Percentiles rank a stretch among this genome's conserved stretches.
These are phyloP conservation scores for Fusarium sp. DNA, from an alignment of 2,329 filamentous ascomycete genomes.

Conservation along the genomic window DNA sequence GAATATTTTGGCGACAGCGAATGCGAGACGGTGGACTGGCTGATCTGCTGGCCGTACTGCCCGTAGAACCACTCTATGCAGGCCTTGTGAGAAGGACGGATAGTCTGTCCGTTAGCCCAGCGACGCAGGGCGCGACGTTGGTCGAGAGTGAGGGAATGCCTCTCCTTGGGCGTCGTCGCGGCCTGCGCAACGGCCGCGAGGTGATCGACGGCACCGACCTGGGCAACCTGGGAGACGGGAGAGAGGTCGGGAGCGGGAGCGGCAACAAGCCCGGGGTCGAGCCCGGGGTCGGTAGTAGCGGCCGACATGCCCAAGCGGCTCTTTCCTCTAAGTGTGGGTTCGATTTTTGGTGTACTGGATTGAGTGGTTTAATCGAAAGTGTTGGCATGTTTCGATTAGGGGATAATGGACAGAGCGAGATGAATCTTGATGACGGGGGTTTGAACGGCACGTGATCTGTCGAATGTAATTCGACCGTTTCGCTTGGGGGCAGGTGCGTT, in stretches of 20 bases:
- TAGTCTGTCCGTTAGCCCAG: constrained; percentile 67
- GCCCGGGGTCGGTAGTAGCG: constrained; percentile 51
- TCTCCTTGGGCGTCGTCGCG: constrained; percentile 54
- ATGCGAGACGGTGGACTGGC: constrained; percentile 72
- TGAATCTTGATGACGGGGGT: constrained; percentile 46
- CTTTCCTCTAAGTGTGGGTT: constrained; percentile 45
- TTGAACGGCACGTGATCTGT: constrained; percentile 15
- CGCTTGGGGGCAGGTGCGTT: background rate
- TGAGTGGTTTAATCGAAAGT: too few species aligned
- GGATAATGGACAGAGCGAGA: constrained; percentile 33
- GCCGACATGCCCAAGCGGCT: constrained; percentile 49
- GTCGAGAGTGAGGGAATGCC: constrained; percentile 70
- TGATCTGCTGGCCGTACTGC: constrained; percentile 69
- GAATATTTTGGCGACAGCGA: constrained; percentile 71
- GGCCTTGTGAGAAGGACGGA: constrained; percentile 68
- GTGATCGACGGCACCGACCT: constrained; percentile 29
- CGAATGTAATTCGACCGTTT: constrained; percentile 4
- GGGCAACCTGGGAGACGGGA: constrained; percentile 34
- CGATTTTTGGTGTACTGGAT: constrained; percentile 35
- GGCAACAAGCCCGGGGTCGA: constrained; percentile 40
- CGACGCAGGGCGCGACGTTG: constrained; percentile 69
- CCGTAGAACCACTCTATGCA: constrained; percentile 72
- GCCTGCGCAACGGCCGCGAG: constrained; percentile 24
- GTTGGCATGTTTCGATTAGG: constrained; percentile 51
- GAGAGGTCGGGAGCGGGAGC: constrained; percentile 46